Evolutionary conservation across 2,329 filamentous ascomycete genomes (phyloP), one percentile per base, ranked within the genome.

Genomic region (Lachnellula occidentalis): DNA sequence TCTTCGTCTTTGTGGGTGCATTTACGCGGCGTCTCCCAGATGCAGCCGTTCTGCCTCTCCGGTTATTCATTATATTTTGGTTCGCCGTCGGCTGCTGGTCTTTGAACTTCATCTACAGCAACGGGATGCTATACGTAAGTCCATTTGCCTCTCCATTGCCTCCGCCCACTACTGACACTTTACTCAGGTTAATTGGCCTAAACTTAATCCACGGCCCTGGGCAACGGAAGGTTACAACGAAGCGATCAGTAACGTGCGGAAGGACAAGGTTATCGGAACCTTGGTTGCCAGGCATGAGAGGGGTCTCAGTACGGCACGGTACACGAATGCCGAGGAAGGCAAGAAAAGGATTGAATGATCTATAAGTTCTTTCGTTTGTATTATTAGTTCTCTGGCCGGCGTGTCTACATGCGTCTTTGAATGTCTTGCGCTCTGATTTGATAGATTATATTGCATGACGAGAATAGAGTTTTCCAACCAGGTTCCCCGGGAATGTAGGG

Each of bases 61-160:
- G 92, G 12, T 63, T 96, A 4, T 92, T 97, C 64, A 82, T 92
- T 50, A 67, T 96, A 17, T 79, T 95, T 66, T 96, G 88, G 80
- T 72, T 88, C 3, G 72, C 78, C 1, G 78, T 94, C 27, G 85
- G 83, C 5, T 81, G 73, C 14, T 95, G 88, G 80, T 84, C 81
- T 58, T 75, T 83, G 47, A 81, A 82, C 59, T 99, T 99, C 69
- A 85, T 99, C 64, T 78, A 84, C 66, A 80, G 74, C 47, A 88
- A 96, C 68, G 94, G 94, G 56, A 92, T 95, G 78, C 84, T 99
- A 65, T 99, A 94, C 67, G 94, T 97, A 81, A 81, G 90, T 27
- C 19, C 6, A 48, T 34, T 27, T 19, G 14, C 19, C 27, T 36
- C 34, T 24, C 6, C 21, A 19, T 56, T 24, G 43, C 34, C 22